Conservation (phyloP, 768 basidiomycete species). For the Rhodotorula taiwanensis region DNA sequence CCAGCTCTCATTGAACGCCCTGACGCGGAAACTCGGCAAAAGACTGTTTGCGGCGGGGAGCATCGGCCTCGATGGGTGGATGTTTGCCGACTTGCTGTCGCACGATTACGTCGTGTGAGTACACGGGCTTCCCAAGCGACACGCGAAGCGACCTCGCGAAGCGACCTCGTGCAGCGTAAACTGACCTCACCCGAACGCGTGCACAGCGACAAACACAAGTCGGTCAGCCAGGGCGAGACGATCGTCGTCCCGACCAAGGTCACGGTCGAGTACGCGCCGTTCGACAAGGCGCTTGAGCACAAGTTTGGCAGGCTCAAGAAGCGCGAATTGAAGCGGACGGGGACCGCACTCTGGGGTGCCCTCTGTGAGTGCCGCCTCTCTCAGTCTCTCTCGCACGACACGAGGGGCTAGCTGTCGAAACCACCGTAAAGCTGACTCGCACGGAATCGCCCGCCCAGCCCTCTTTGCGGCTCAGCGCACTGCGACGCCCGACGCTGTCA, state of each 20-base stretch:
- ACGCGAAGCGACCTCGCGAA: too few relatives aligned
- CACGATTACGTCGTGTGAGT: constrained; percentile 90
- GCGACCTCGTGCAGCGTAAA: too few relatives aligned
- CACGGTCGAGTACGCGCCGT: constrained; percentile 49
- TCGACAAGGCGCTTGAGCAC: constrained; percentile 56
- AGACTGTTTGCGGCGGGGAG: constrained; percentile 88
- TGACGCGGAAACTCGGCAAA: constrained; percentile 65
- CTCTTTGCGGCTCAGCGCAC: constrained; percentile 52
- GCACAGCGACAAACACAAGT: constrained; percentile 16
- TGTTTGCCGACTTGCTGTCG: constrained; percentile 82
- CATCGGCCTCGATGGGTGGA: constrained; percentile 84
- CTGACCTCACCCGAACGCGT: constrained; percentile 2
- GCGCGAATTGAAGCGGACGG: constrained; percentile 40
- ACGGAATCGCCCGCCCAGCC: constrained; percentile 57
- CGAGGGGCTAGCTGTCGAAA: not conserved
- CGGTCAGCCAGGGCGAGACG: constrained; percentile 13
- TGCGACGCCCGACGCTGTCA: constrained; percentile 51
- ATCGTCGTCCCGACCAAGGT: constrained; percentile 29
- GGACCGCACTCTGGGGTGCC: constrained; percentile 56
- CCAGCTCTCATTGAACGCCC: constrained; percentile 69
- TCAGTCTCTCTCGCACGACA: constrained; percentile 9
- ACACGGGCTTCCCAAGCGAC: too few relatives aligned
- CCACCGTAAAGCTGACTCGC: too few relatives aligned
- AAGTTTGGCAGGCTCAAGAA: constrained; percentile 71
- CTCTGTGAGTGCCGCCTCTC: constrained; percentile 53